A percentile compares a stretch with the other conserved stretches of the same genome.
Evolutionary conservation across 1,284 basidiomycete genomes (phyloP).

Genomic region (Inonotus obliquus): DNA sequence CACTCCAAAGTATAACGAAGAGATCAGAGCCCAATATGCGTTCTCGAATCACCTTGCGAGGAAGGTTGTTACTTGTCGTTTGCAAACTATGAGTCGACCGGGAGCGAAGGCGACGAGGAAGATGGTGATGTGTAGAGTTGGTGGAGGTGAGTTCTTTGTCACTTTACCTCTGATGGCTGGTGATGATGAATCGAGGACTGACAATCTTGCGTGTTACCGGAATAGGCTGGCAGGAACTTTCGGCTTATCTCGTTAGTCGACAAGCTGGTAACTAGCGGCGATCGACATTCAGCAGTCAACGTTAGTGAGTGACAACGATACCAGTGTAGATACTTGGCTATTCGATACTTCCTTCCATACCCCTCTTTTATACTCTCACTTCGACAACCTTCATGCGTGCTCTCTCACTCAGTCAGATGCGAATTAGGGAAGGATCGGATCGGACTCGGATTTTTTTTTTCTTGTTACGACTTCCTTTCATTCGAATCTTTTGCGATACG

Average conservation of each 20-base stretch:
- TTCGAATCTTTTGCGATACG: too few relatives aligned
- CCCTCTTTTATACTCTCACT: background rate
- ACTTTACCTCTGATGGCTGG: background rate
- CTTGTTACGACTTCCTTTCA: too few relatives aligned
- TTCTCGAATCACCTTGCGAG: conserved; percentile 67
- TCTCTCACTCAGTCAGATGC: too few relatives aligned
- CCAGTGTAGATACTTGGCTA: too few relatives aligned
- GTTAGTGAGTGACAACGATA: too few relatives aligned
- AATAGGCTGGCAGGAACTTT: conserved; percentile 82
- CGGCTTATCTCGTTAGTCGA: conserved; percentile 72
- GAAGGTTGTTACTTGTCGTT: conserved; percentile 73
- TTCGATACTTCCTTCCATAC: background rate
- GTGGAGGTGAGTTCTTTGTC: conserved; percentile 55
- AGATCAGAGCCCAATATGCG: conserved; percentile 78
- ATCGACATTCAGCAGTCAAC: too few relatives aligned
- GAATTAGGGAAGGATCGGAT: too few relatives aligned
- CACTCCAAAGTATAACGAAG: conserved; percentile 65
- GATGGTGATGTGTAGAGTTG: conserved; percentile 85
- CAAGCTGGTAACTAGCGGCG: conserved; percentile 27
- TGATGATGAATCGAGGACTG: background rate
- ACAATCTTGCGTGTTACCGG: background rate
- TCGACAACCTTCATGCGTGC: too few relatives aligned
- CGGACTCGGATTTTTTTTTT: too few relatives aligned
- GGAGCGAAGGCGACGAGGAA: conserved; percentile 48
- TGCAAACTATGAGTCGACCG: conserved; percentile 69